Evolutionary conservation across 805 yeast genomes (phyloP), one percentile per base, ranked within the genome.

Genomic region (Starmera caribaea): DNA sequence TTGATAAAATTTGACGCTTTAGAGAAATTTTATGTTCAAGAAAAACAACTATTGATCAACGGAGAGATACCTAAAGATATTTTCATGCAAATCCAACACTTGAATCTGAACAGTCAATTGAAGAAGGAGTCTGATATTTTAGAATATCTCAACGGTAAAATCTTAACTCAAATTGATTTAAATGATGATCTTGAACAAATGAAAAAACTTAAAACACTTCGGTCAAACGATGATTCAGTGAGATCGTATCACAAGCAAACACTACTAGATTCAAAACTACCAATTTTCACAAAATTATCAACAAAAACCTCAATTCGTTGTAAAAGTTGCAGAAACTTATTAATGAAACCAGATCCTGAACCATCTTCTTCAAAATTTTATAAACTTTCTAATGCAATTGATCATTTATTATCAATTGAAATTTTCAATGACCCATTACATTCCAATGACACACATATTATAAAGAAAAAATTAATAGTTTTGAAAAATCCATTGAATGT

Each of bases 331-430:
- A 48, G 60, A 8, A 36, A 46, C 2, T 44, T 48, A 6, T 30
- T 55, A 14, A 48, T 53, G 51, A 54, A 54, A 36, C 60, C 60
- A 12, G 60, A 55, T 24, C 26, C 37, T 2, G 54, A 48, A 11
- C 46, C 53, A 11, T 11, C 37, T 3, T 53, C 58, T 3, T 45
- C 45, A 3, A 55, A 52, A 34, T 55, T 55, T 35, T 54, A 54
- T 38, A 54, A 52, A 32, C 36, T 54, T 14, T 46, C 54, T 6
- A 52, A 50, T 35, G 58, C 59, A 5, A 45, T 46, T 32, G 58
- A 55, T 32, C 43, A 16, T 16, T 34, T 55, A 7, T 59, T 59
- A 2, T 11, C 41, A 0, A 39, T 55, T 7, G 35, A 41, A 2
- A 29, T 48, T 3, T 27, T 27, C n/a, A 14, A 9, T 11, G 36